Conservation (phyloP, 805 yeast species). For the Candida koratica region DNA sequence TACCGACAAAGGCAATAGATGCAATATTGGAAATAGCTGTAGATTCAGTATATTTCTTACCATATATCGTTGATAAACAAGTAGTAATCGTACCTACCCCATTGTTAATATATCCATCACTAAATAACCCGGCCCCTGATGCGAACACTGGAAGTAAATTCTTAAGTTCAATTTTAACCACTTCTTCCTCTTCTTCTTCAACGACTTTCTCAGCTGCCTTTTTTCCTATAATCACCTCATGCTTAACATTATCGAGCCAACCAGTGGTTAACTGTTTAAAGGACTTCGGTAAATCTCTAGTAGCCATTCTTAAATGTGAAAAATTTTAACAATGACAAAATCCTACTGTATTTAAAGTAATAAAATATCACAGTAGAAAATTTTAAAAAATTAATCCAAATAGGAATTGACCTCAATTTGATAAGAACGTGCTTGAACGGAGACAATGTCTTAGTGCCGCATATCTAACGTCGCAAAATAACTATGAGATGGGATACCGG, state of each 20-base stretch:
- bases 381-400: not conserved
- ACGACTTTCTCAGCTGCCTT: constrained; percentile 21
- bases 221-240: constrained; percentile 42
- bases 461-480: not conserved
- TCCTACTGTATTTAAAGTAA: constrained; percentile 2
- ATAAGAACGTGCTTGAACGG: constrained; percentile 3
- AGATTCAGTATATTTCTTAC: constrained; percentile 55
- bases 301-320: constrained; percentile 18
- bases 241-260: constrained; percentile 39
- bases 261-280: constrained; percentile 34
- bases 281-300: constrained; percentile 51
- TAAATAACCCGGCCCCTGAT: constrained; percentile 89
- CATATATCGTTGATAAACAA: constrained; percentile 64
- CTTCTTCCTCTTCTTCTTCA: constrained; percentile 17
- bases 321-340: not conserved
- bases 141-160: constrained; percentile 63
- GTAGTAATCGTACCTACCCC: constrained; percentile 75
- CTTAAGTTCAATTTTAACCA: constrained; percentile 7
- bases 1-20: constrained; percentile 88
- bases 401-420: not conserved
- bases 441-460: constrained; percentile 7
- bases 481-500: too few relatives aligned
- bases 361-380: not conserved
- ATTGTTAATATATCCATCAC: constrained; percentile 90
- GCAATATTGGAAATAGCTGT: constrained; percentile 75